Base-by-base conservation (phyloP, 2,329 filamentous ascomycete genomes). In the Aphanocladium album region DNA sequence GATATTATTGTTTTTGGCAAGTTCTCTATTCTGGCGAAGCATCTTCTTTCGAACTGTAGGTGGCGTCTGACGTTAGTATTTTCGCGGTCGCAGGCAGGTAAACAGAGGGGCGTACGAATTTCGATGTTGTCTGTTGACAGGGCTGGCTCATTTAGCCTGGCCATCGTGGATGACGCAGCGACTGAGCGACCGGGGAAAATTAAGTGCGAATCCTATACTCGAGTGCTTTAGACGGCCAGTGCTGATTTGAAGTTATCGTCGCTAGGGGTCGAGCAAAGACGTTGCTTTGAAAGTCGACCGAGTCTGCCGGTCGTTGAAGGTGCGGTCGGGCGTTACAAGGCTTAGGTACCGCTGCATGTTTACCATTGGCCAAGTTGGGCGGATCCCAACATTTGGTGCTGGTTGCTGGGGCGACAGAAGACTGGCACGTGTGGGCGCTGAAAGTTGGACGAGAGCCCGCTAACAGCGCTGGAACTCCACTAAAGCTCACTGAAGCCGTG, bases 21-120 rank as follows among this genome's bases (percentile, higher is more conserved):
- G 88, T 69, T 95, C 90, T 74, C 89, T 84, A 72, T 96, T 96
- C 72, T 95, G 91, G 59, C 90, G 84, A 68, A 93, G 79, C 70
- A 93, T 91, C 71, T 89, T 87, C 69, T 88, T 84, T 72, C 90
- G 89, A 62, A 93, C 89, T 93, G 67, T 63, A 52, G 17, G 41
- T 51, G 27, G 19, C 14, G 30, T n/a, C 21, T n/a, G 2, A n/a
- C 2, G 21, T 60, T 46, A 60, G 41, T 19, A 30, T 46, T 11
- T 53, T 17, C n/a, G 5, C 5, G 27, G 33, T 17, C n/a, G 41
- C 11, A 25, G 37, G 11, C 19, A 5, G 12, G 5, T 27, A 2
- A 47, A 47, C 12, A 21, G 39, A 47, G 25, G 35, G 56, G 82
- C 88, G 73, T 80, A 91, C 89, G 78, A 71, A 83, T 86, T 72